phyloP scores from a whole-genome alignment of 2,329 filamentous ascomycete species.

The Fusarium dlaminii region DNA sequence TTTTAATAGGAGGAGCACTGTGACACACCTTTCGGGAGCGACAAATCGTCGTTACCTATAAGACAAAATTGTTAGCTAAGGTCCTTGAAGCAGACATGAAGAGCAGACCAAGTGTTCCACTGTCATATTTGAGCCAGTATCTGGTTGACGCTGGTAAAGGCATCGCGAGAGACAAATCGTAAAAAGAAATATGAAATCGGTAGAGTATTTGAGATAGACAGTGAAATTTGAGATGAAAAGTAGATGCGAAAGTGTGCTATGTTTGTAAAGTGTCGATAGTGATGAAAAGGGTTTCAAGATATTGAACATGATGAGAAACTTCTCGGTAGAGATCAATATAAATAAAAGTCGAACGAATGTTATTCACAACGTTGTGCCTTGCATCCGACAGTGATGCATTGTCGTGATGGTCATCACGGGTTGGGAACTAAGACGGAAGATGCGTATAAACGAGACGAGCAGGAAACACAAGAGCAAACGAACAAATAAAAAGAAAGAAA shows the following conservation, averaged over 20 bases:
- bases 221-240: conserved; percentile 17
- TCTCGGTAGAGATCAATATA: conserved; percentile 6
- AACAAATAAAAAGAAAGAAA: conserved; percentile 11
- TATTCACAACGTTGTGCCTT: not conserved
- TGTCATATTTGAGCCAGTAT: conserved; percentile 44
- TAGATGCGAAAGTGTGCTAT: not conserved
- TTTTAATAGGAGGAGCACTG: not conserved
- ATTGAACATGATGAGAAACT: not conserved
- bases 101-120: conserved; percentile 30
- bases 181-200: not conserved
- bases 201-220: not conserved
- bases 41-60: conserved; percentile 70
- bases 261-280: conserved; percentile 1
- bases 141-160: conserved; percentile 35
- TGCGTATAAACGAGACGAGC: not conserved
- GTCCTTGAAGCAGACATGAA: not conserved
- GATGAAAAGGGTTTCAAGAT: not conserved
- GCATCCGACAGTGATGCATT: conserved; percentile 22
- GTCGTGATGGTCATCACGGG: conserved; percentile 6
- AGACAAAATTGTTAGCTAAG: conserved; percentile 46
- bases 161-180: conserved; percentile 18
- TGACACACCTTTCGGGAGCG: conserved; percentile 69
- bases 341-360: not conserved
- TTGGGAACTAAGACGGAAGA: not conserved
- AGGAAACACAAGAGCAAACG: not conserved